Base-by-base conservation (phyloP, 2,329 filamentous ascomycete species). In the Xenoacremonium recifei region DNA sequence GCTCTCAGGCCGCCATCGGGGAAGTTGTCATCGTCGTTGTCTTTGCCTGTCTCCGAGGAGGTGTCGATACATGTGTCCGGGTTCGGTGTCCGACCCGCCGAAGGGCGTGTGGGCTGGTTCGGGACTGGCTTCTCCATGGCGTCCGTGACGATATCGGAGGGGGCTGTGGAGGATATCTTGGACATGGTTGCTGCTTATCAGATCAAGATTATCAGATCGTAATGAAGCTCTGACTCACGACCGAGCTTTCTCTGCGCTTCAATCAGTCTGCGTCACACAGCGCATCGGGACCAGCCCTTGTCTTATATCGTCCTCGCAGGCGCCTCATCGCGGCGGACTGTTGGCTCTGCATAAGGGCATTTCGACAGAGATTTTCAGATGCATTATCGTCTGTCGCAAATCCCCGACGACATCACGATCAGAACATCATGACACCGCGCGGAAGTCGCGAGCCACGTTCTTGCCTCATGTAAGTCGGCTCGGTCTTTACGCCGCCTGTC, bases 1-100 rank as follows among this genome's bases (percentile, higher is more conserved):
- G 56, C 21, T 34, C 32, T 9, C 7, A 15, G 6, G 6, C 29
- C 29, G 7, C 29, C 29, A 15, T 31, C 29, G 6, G 29, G 29
- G n/a, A 31, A 31, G 29, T 15, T 31, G 6, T 31, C 29, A n/a
- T 9, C 29, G 6, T 31, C 29, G 6, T 27, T 27, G 23, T 9
- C 13, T 9, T 13, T 27, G 23, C 13, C 23, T 9, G 13, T 13
- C 9, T 27, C 23, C 23, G 9, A 9, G 23, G 23, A 27, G 13
- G 23, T n/a, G n/a, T n/a, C n/a, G n/a, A n/a, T n/a, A n/a, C n/a
- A n/a, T n/a, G n/a, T n/a, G n/a, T n/a, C n/a, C n/a, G n/a, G n/a
- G n/a, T n/a, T n/a, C n/a, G n/a, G n/a, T n/a, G n/a, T n/a, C n/a
- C n/a, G n/a, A n/a, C n/a, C n/a, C n/a, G n/a, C n/a, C n/a, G n/a